Percentiles rank a stretch among this genome's conserved stretches.
Conservation (phyloP, 2,329 filamentous ascomycete genomes). For the Paramyrothecium roridum region DNA sequence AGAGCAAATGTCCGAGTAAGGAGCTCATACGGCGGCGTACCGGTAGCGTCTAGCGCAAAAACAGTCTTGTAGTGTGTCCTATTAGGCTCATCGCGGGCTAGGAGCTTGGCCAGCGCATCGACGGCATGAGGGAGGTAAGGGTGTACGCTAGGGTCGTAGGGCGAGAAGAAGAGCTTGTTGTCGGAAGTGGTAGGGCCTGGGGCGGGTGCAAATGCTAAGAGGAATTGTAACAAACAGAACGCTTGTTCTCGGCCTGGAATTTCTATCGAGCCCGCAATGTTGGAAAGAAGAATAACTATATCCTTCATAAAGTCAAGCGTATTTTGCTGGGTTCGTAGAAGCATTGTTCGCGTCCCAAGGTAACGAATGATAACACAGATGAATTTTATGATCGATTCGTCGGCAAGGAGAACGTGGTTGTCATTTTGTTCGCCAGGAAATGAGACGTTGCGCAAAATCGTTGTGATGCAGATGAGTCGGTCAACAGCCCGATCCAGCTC, state of each 20-base stretch:
- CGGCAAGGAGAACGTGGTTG: conserved; percentile 74
- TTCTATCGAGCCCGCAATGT: conserved; percentile 77
- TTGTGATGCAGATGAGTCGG: conserved; percentile 84
- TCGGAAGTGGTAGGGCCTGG: conserved; percentile 61
- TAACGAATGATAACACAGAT: conserved; percentile 80
- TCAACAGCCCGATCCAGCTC: conserved; percentile 85
- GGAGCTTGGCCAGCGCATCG: conserved; percentile 84
- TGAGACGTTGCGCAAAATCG: conserved; percentile 88
- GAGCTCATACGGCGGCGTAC: conserved; percentile 68
- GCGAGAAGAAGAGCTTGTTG: conserved; percentile 68
- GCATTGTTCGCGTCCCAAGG: conserved; percentile 83
- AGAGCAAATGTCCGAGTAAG: conserved; percentile 85
- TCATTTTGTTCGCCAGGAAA: conserved; percentile 60
- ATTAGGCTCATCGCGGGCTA: conserved; percentile 93
- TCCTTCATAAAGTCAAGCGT: conserved; percentile 98
- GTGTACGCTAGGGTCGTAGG: conserved; percentile 78
- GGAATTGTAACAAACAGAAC: conserved; percentile 79
- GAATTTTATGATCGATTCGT: conserved; percentile 76
- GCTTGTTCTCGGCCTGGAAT: conserved; percentile 86
- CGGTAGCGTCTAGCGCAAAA: conserved; percentile 68
- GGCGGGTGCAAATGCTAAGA: conserved; percentile 83
- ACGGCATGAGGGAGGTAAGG: conserved; percentile 87
- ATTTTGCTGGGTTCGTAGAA: conserved; percentile 78
- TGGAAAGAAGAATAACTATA: conserved; percentile 82
- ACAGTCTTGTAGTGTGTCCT: conserved; percentile 78